Conservation (phyloP, 805 yeast species). For the Candida jianshihensis region DNA sequence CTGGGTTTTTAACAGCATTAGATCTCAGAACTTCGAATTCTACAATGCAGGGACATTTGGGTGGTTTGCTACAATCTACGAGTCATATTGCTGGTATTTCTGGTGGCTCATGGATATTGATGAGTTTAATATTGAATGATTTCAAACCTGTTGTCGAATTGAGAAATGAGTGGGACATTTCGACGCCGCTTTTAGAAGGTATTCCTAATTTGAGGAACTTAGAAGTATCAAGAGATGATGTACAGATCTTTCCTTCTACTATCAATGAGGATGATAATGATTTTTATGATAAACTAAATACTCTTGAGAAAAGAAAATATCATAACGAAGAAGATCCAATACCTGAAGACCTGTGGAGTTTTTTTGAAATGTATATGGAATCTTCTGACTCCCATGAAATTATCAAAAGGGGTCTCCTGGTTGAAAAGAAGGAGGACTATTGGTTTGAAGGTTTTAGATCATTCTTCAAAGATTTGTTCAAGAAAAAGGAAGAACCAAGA, state of each 20-base stretch:
- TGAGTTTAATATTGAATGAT: slow-evolving; percentile 32
- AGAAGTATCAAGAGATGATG: slow-evolving; percentile 22
- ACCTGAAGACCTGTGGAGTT: slow-evolving; percentile 14
- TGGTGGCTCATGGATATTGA: slow-evolving; percentile 75
- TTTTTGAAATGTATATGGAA: not conserved
- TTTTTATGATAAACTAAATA: slow-evolving; percentile 19
- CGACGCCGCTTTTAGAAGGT: slow-evolving; percentile 46
- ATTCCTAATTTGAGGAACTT: slow-evolving; percentile 45
- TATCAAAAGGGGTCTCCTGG: too few species aligned
- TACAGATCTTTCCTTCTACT: slow-evolving; percentile 19
- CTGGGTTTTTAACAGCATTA: slow-evolving; percentile 74
- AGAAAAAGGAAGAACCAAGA: slow-evolving; percentile 16
- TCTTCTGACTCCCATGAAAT: not conserved
- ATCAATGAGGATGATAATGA: slow-evolving; percentile 16
- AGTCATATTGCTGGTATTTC: slow-evolving; percentile 72
- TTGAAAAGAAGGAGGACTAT: slow-evolving; percentile 12
- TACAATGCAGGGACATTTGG: slow-evolving; percentile 47
- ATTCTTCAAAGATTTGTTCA: slow-evolving; percentile 21
- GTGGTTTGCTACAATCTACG: slow-evolving; percentile 66
- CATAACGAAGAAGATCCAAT: slow-evolving; percentile 1
- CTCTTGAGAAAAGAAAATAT: slow-evolving; percentile 7
- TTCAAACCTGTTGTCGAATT: slow-evolving; percentile 31
- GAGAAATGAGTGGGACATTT: slow-evolving; percentile 34
- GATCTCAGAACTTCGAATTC: slow-evolving; percentile 63
- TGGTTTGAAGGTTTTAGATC: slow-evolving; percentile 18